phyloP scores from a whole-genome alignment of 495 filamentous ascomycete genomes.

The Lasiosphaeris hirsuta region DNA sequence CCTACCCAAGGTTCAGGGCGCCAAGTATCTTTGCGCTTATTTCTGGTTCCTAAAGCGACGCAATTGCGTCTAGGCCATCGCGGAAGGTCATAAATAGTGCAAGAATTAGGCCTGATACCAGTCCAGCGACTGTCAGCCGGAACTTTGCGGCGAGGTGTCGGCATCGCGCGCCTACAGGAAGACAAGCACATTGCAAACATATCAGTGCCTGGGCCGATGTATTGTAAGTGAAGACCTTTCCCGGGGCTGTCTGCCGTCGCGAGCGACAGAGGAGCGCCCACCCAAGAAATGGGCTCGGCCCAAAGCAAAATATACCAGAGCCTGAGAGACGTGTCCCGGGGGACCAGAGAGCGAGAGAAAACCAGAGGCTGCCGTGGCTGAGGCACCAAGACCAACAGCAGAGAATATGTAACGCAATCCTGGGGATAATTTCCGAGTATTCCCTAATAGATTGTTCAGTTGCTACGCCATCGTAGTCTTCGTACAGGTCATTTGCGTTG shows the following conservation, averaged over 20 bases:
- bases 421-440: conserved; percentile 41
- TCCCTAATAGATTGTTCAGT: conserved; percentile 45
- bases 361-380: conserved; percentile 24
- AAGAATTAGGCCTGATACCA: conserved; percentile 31
- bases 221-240: not conserved
- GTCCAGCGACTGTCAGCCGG: conserved; percentile 27
- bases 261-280: no score
- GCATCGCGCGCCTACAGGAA: conserved; percentile 14
- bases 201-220: conserved; percentile 24
- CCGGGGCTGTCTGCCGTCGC: no score
- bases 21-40: not conserved
- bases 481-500: conserved; percentile 30
- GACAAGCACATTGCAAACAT: conserved; percentile 25
- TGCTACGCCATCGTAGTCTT: conserved; percentile 53
- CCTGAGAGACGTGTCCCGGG: not conserved
- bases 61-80: conserved; percentile 21
- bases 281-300: conserved; percentile 31
- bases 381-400: conserved; percentile 34
- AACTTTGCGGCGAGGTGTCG: conserved; percentile 29
- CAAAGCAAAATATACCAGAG: conserved; percentile 17
- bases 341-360: conserved; percentile 4
- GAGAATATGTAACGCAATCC: conserved; percentile 30
- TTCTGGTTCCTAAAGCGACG: not conserved
- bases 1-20: conserved; percentile 23
- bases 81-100: conserved; percentile 24